Base-by-base conservation (phyloP, 257 asterid genomes). In the Rehmannia glutinosa region DNA sequence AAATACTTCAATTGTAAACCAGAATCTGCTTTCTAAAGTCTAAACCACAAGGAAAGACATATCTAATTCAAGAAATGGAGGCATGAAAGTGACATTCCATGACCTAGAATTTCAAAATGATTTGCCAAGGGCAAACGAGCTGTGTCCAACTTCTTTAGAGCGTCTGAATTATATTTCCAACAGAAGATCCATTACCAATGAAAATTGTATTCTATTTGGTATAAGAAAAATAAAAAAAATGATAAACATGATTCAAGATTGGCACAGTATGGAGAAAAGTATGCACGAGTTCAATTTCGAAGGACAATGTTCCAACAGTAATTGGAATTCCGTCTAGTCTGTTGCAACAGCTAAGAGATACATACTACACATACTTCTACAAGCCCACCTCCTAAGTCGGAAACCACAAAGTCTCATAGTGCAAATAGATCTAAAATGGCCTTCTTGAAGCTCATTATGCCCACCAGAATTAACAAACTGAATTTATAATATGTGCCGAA, bases 401-500 rank as follows among this genome's bases (percentile, higher is more conserved):
- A 46, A 16, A 20, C 52, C 25, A 45, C 12, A 46, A 46, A 16
- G 10, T 17, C 17, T 17, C 24, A 46, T 46, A 45, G 52, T 16
- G 9, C 10, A 45, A 45, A 45, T 15, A 6, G 5, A 16, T 45
- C 6, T 1, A 45, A 61, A 27, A 61, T 6, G 30, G 10, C 10
- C 38, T 65, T 42, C 35, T 23, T 59, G 16, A 63, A 55, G 47
- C 62, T 72, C 30, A 45, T 36, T 49, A 64, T 41, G 15, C 43
- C 36, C 60, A 19, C 11, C 12, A 24, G 2, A 1, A 12, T 32
- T 35, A 23, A 21, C 9, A 24, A 30, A 17, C 36, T 19, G 36
- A 16, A 17, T 33, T 56, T 3, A 65, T 38, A 16, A 39, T 15
- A 47, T 17, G 50, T n/a, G 46, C 72, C 41, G 35, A 33, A 71